phyloP scores from a whole-genome alignment of 257 asterid genomes.

The Cinchona pubescens region DNA sequence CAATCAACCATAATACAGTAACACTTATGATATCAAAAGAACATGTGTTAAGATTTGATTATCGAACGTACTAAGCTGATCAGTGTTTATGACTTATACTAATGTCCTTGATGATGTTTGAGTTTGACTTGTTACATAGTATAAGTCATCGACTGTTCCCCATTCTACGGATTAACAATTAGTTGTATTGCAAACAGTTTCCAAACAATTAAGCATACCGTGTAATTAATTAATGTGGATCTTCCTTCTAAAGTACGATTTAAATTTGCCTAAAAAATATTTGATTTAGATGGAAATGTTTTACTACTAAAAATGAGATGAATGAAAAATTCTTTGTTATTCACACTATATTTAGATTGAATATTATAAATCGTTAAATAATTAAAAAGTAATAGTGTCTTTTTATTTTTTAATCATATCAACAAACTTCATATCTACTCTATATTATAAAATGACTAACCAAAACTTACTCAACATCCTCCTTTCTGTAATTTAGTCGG shows the following conservation, averaged over 20 bases:
- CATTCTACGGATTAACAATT: not conserved
- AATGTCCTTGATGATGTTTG: slow-evolving; percentile 4
- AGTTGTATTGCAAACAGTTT: too few species aligned
- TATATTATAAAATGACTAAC: too few species aligned
- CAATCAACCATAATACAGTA: not conserved
- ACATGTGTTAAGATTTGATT: not conserved
- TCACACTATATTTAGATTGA: too few species aligned
- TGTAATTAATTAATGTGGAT: not conserved
- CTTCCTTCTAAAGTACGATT: not conserved
- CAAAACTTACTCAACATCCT: too few species aligned
- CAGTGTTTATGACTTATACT: too few species aligned
- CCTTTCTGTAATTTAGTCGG: not conserved
- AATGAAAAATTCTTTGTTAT: too few species aligned
- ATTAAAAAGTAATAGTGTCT: too few species aligned
- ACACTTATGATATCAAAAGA: not conserved
- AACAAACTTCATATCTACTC: too few species aligned
- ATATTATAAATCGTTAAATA: too few species aligned
- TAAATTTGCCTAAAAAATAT: too few species aligned
- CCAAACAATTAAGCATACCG: not conserved
- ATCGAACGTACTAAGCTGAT: not conserved
- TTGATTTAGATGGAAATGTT: too few species aligned
- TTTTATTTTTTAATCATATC: too few species aligned
- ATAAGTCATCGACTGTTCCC: not conserved
- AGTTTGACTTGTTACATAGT: not conserved
- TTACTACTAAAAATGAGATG: not conserved